These are phyloP conservation scores for Taphrina flavorubra DNA, from an alignment of 1,139 yeast species.

Conservation along the genomic window DNA sequence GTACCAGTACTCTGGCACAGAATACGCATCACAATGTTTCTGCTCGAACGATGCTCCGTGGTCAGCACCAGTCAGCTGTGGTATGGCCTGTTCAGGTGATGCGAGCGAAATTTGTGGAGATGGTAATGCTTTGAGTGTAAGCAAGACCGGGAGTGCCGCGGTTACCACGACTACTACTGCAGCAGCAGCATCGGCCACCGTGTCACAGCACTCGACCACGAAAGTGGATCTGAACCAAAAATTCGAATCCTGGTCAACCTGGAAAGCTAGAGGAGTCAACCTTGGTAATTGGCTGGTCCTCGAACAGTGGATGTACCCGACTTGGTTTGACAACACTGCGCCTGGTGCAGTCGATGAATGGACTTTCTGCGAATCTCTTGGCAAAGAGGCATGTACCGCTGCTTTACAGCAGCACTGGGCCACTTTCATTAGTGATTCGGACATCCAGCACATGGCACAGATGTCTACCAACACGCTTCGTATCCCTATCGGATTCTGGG, in stretches of 20 bases:
- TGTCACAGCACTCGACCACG: slow-evolving; percentile 1
- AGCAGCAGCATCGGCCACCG: slow-evolving; percentile 1
- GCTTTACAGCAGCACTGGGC: slow-evolving; percentile 75
- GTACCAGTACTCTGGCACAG: slow-evolving; percentile 33
- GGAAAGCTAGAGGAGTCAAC: slow-evolving; percentile 67
- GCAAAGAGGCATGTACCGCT: slow-evolving; percentile 61
- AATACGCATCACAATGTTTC: slow-evolving; percentile 37
- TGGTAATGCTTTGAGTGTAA: slow-evolving; percentile 27
- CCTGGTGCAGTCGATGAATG: slow-evolving; percentile 74
- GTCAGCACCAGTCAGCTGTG: slow-evolving; percentile 25
- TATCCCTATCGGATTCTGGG: slow-evolving; percentile 97
- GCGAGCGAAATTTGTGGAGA: slow-evolving; percentile 32
- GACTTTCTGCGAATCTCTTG: slow-evolving; percentile 67
- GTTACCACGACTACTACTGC: slow-evolving; percentile 18
- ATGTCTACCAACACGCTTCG: slow-evolving; percentile 77
- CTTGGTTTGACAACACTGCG: slow-evolving; percentile 35
- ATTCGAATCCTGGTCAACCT: slow-evolving; percentile 29
- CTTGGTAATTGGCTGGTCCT: slow-evolving; percentile 84
- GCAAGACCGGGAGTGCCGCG: slow-evolving; percentile 2
- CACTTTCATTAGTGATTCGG: slow-evolving; percentile 73
- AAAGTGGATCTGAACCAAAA: slow-evolving; percentile 23
- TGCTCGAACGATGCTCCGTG: slow-evolving; percentile 24
- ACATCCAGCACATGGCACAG: slow-evolving; percentile 64
- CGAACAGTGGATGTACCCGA: slow-evolving; percentile 39
- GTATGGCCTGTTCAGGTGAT: slow-evolving; percentile 34